Conservation (phyloP, 768 basidiomycete species). For the Mycena chlorophos region DNA sequence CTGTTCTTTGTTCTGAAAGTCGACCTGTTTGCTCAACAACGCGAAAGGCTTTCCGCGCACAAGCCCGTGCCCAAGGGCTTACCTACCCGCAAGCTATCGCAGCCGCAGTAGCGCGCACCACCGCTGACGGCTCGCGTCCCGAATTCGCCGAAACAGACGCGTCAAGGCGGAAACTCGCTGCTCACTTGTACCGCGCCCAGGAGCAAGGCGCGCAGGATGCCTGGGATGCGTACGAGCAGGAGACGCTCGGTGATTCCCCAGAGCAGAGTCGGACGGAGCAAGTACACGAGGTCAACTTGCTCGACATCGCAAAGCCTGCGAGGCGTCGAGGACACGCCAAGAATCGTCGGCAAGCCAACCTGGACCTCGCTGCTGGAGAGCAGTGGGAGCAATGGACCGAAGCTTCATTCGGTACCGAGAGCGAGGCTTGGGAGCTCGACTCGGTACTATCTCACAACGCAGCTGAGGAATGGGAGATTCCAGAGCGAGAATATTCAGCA, state of each 20-base stretch:
- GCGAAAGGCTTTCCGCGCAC: too few species aligned
- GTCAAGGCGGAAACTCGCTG: neutral
- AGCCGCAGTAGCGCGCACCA: neutral
- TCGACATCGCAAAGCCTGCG: neutral
- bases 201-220: neutral
- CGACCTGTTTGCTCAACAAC: too few species aligned
- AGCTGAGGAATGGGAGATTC: neutral
- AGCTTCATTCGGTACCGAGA: neutral
- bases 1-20: too few species aligned
- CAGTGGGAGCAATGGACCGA: conserved; percentile 1
- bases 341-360: neutral
- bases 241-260: neutral
- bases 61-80: too few species aligned
- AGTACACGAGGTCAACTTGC: neutral
- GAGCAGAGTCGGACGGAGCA: neutral
- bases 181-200: neutral
- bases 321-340: neutral
- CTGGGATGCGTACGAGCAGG: neutral
- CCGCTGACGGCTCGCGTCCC: neutral
- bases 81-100: too few species aligned
- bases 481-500: neutral
- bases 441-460: neutral
- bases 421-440: neutral
- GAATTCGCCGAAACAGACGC: neutral
- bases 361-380: neutral